Percentiles rank a stretch among this genome's conserved stretches.
Conservation (phyloP, 73 alveolate species). For the Uronychia binucleata region DNA sequence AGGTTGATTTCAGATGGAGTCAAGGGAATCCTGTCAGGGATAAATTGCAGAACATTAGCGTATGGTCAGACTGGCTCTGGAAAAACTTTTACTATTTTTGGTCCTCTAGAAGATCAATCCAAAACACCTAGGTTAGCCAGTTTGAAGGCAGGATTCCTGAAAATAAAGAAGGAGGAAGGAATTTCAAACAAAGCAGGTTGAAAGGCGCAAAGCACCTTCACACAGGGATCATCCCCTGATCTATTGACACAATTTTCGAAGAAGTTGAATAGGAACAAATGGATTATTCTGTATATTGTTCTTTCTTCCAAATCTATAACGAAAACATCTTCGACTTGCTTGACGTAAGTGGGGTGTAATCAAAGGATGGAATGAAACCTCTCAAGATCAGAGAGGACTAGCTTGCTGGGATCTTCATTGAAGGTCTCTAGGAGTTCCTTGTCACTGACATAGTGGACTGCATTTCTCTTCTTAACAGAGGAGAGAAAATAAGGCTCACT, state of each 20-base stretch:
- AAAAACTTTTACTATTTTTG: conserved; percentile 53
- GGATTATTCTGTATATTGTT: conserved; percentile 4
- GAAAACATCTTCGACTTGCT: conserved; percentile 28
- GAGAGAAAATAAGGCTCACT: conserved; percentile 53
- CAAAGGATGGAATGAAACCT: conserved; percentile 1
- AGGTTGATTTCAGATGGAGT: conserved; percentile 17
- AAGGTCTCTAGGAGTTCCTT: conserved; percentile 57
- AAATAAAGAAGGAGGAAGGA: background rate
- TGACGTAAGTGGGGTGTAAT: conserved; percentile 26
- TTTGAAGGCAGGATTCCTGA: conserved; percentile 1
- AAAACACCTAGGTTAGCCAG: conserved; percentile 55
- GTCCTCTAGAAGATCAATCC: conserved; percentile 54
- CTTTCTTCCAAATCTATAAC: conserved; percentile 34
- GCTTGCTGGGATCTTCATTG: conserved; percentile 53
- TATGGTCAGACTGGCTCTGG: conserved; percentile 62
- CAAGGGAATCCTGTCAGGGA: conserved; percentile 13
- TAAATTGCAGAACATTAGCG: conserved; percentile 49
- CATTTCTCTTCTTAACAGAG: conserved; percentile 39
- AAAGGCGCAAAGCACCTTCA: background rate
- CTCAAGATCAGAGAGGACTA: conserved; percentile 18
- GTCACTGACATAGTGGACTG: conserved; percentile 49
- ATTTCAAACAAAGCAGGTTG: background rate
- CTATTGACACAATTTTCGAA: background rate
- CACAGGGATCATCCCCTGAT: background rate
- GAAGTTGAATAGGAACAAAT: background rate